Evolutionary conservation across 805 yeast species (phyloP), one percentile per base, ranked within the genome.

Genomic region (Schizosaccharomyces osmophilus): DNA sequence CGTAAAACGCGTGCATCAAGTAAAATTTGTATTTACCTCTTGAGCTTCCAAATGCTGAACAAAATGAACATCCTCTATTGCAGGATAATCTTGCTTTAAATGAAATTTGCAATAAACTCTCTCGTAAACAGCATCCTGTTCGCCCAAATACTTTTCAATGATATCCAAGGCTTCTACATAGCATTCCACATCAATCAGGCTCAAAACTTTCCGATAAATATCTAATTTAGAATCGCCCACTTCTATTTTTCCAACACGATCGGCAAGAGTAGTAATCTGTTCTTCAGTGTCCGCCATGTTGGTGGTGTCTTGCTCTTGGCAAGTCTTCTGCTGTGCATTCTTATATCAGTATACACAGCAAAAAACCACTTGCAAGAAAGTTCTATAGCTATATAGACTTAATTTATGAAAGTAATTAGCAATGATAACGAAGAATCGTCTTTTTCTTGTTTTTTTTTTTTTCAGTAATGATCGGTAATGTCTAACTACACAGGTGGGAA

Each of bases 101-200:
- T 51, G 57, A 24, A 24, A 51, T 11, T 9, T 9, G 22, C 57
- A 51, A 51, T 51, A 51, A 2, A 29, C 57, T 17, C 57, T 22
- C 13, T 51, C 57, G 11, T 51, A 51, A 3, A 51, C 13, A 22
- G 57, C 57, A 29, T 51, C 57, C 36, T 22, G 15, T 24, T 9
- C 76, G 62, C 73, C 76, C 67, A 77, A 77, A 65, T 68, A 68
- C 61, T 72, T 73, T 31, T 68, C 64, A 66, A 79, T 72, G 54
- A 78, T 67, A 0, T 63, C 64, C 63, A 73, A 70, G 15, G 82
- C 82, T 63, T 78, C 70, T 3, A 73, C 77, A 55, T 68, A 63
- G 62, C 73, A 69, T 19, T 76, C 78, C 64, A 72, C 73, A 31
- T 73, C 69, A 61, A 77, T 66, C 59, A 72, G 71, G 66, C 22